Evolutionary conservation across 352 stramenopile genomes (phyloP).

Genomic region (Globisporangium paroecandrum): DNA sequence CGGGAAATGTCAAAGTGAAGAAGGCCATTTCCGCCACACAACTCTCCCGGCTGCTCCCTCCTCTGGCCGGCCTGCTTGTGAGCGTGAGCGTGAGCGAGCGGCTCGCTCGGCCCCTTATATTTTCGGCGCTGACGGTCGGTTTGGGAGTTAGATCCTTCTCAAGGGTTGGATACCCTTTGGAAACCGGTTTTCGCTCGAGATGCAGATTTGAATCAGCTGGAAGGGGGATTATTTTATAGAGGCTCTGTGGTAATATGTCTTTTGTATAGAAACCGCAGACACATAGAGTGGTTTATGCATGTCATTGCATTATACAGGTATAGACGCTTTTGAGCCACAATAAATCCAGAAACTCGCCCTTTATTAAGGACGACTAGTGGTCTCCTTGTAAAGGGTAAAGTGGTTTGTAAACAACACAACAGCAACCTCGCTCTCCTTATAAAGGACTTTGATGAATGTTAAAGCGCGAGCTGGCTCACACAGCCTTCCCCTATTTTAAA

Average conservation of each 20-base stretch:
- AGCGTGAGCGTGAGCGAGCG: too few relatives aligned
- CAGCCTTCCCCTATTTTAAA: not conserved
- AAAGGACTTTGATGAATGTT: not conserved
- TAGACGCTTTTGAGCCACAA: not conserved
- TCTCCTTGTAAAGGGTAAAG: not conserved
- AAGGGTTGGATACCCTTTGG: not conserved
- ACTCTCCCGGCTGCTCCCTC: too few relatives aligned
- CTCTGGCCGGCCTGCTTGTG: too few relatives aligned
- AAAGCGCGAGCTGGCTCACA: too few relatives aligned
- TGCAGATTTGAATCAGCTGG: not conserved
- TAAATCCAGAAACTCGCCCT: not conserved
- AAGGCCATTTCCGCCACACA: not conserved
- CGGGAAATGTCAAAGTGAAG: constrained; percentile 3
- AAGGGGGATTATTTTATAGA: not conserved
- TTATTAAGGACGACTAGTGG: not conserved
- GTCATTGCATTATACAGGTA: not conserved
- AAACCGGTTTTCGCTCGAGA: not conserved
- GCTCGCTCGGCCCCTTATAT: constrained; percentile 1
- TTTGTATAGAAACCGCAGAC: too few relatives aligned
- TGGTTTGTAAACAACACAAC: not conserved
- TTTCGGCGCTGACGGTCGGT: not conserved
- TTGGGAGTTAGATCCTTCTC: not conserved
- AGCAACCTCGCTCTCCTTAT: not conserved
- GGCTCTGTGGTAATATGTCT: not conserved
- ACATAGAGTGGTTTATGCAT: not conserved